Base-by-base conservation (phyloP, 345 rosid genomes). In the Iberis pinnata region DNA sequence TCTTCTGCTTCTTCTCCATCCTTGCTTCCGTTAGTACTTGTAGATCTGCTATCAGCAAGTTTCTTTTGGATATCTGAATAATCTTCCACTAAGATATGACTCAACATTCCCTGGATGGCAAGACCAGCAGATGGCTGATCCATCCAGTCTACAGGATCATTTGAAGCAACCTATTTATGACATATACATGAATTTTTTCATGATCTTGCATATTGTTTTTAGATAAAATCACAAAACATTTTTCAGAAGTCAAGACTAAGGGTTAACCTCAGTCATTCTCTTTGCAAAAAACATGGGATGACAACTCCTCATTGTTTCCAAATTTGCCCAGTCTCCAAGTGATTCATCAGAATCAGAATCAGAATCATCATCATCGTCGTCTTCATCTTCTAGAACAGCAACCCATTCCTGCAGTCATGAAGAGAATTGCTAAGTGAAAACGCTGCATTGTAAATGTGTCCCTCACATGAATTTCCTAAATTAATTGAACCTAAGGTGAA, bases 271-370 rank as follows among this genome's bases (percentile, higher is more conserved):
- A 18, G 88, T 59, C 67, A 92, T 68, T 70, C 64, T 88, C 74
- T 78, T 80, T 22, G 96, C 98, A 60, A 88, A 92, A 74, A 66
- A 81, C 86, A 85, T 80, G 43, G 98, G 98, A 73, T 92, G 98
- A 61, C 95, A 83, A 61, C 72, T 75, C 48, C 86, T 81, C 98
- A 88, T 78, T 2, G 95, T 88, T 53, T 88, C 95, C 76, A 79
- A 75, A 32, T 81, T 81, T 52, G 93, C 89, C 96, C 96, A 88
- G 73, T 88, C 96, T 52, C 93, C 84, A 47, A 77, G 75, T 3
- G 70, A 41, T 39, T 75, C 95, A 64, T 82, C 80, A 24, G 75
- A 73, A 15, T 77, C 75, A 32, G 70, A 75, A 14, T 74, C 73
- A 32, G 71, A 78, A 25, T 75, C 84, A 20, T 69, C 78, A 2